Percentiles rank a stretch among this genome's conserved stretches.
phyloP scores from a whole-genome alignment of 2,329 filamentous ascomycete genomes.

The Alternaria sp. region DNA sequence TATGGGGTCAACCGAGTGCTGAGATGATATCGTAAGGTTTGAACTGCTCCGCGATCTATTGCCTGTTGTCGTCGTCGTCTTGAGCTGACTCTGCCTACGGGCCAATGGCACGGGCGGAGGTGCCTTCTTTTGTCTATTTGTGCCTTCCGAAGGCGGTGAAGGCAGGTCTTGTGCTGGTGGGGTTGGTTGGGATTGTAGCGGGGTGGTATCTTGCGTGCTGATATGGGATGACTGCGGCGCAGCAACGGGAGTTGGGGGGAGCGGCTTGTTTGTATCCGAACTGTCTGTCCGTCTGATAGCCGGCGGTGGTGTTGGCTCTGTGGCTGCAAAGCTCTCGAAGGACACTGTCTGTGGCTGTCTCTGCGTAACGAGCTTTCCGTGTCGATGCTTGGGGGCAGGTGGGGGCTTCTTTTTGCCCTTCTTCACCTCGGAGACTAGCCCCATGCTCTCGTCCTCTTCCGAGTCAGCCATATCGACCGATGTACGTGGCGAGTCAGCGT shows the following conservation, averaged over 20 bases:
- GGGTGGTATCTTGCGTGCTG: constrained; percentile 28
- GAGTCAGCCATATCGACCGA: constrained; percentile 64
- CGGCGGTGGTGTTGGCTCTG: constrained; percentile 28
- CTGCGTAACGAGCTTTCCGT: constrained; percentile 74
- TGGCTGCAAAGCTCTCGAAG: constrained; percentile 41
- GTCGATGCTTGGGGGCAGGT: constrained; percentile 70
- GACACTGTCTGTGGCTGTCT: constrained; percentile 50
- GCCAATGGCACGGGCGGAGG: constrained; percentile 46
- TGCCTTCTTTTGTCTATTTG: constrained; percentile 35
- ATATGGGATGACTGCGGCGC: constrained; percentile 25
- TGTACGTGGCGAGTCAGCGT: constrained; percentile 61
- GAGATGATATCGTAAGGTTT: constrained; percentile 44
- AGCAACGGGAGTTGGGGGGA: constrained; percentile 60
- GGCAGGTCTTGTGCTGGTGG: constrained; percentile 20
- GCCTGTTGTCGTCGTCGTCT: constrained; percentile 27
- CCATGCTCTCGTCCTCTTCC: constrained; percentile 55
- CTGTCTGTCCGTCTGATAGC: constrained; percentile 35
- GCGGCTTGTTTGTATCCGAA: constrained; percentile 67
- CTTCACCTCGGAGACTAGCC: constrained; percentile 37
- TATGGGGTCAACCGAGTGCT: constrained; percentile 38
- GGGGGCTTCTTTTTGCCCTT: constrained; percentile 73
- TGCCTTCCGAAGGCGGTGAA: constrained; percentile 26
- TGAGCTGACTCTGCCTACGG: constrained; percentile 46
- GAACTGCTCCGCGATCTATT: constrained; percentile 47
- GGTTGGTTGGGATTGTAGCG: constrained; percentile 17